Evolutionary conservation across 768 basidiomycete species (phyloP).

Genomic region (Suillus luteus): DNA sequence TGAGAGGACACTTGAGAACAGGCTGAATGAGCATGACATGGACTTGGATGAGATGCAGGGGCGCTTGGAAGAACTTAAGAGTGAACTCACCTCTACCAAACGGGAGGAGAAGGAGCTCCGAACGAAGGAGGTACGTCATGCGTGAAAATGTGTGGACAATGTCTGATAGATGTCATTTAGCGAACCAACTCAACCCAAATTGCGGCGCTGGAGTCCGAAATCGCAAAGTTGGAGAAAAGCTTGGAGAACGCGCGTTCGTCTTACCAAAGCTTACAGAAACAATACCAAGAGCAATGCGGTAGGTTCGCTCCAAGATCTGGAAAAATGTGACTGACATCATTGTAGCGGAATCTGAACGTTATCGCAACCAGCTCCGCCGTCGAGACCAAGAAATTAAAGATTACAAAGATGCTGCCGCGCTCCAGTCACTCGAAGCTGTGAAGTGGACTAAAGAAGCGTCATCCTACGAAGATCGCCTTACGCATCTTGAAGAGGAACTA

Average conservation of each 20-base stretch:
- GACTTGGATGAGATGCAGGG: constrained; percentile 81
- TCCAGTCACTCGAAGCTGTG: constrained; percentile 64
- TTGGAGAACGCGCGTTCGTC: constrained; percentile 73
- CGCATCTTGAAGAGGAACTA: constrained; percentile 72
- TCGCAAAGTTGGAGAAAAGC: constrained; percentile 70
- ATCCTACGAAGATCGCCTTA: constrained; percentile 70
- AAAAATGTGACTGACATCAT: background rate
- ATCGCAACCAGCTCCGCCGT: constrained; percentile 70
- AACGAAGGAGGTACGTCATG: constrained; percentile 69
- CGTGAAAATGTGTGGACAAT: constrained; percentile 12
- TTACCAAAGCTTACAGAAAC: constrained; percentile 78
- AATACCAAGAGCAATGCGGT: constrained; percentile 89
- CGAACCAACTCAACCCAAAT: constrained; percentile 69
- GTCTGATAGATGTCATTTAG: constrained; percentile 35
- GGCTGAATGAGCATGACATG: constrained; percentile 75
- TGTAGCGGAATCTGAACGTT: constrained; percentile 74
- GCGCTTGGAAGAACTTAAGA: constrained; percentile 73
- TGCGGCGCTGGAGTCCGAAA: constrained; percentile 70
- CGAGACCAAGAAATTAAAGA: constrained; percentile 75
- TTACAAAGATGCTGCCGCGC: constrained; percentile 56
- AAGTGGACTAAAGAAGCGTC: constrained; percentile 72
- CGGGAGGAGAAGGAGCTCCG: constrained; percentile 93
- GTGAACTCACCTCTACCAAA: constrained; percentile 77
- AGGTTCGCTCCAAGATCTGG: constrained; percentile 31
- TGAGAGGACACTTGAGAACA: constrained; percentile 65